phyloP scores from a whole-genome alignment of 768 basidiomycete species.

The Artomyces pyxidatus region DNA sequence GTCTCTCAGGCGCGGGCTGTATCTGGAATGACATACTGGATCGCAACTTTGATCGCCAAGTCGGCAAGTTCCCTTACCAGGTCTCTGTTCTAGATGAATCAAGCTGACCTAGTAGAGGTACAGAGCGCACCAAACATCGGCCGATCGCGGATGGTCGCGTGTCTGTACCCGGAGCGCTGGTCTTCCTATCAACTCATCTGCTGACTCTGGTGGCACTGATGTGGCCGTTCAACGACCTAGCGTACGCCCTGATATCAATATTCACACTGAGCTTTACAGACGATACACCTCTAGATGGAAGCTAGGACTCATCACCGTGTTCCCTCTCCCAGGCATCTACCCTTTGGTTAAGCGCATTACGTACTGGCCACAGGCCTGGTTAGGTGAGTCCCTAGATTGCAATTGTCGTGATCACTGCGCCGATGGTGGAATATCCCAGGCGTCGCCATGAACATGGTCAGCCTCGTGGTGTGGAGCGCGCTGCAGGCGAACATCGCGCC shows the following conservation, averaged over 20 bases:
- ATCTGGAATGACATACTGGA: conserved; percentile 1
- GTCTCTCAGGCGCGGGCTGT: conserved; percentile 1
- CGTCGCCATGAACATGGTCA: conserved; percentile 15
- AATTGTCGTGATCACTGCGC: conserved; percentile 1
- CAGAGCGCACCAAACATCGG: not conserved
- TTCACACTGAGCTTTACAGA: not conserved
- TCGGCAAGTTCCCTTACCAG: not conserved
- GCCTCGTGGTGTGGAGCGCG: not conserved
- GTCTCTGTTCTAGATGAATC: not conserved
- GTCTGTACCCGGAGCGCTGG: not conserved
- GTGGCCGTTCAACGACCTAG: not conserved
- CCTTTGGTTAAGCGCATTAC: conserved; percentile 24
- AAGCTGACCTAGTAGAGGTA: not conserved
- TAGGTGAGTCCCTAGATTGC: conserved; percentile 15
- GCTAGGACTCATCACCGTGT: not conserved
- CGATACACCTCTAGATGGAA: not conserved
- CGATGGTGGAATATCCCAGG: conserved; percentile 7
- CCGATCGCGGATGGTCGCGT: not conserved
- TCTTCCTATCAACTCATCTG: not conserved
- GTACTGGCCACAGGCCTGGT: conserved; percentile 23
- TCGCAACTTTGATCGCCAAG: conserved; percentile 1
- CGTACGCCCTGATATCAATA: not conserved
- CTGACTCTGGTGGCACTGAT: not conserved
- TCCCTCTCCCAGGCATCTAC: conserved; percentile 8
- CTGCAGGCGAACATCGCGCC: not conserved